These are phyloP conservation scores for Lachancea sp. DNA, from an alignment of 805 yeast species.

Conservation along the genomic window DNA sequence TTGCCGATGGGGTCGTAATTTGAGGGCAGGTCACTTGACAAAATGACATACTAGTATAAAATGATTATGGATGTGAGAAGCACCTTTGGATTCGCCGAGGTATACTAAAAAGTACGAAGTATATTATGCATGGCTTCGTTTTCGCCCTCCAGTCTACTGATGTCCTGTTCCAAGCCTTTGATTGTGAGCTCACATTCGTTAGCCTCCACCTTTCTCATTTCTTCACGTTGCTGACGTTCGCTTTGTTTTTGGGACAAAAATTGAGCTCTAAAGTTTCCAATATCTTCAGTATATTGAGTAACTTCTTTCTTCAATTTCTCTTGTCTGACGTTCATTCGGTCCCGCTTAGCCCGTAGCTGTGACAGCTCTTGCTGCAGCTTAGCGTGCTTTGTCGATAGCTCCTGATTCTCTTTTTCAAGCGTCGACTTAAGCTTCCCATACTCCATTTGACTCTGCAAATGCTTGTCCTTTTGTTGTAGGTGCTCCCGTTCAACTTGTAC, in stretches of 20 bases:
- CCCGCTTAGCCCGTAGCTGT: slow-evolving; percentile 21
- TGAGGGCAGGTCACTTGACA: no score
- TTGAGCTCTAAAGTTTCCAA: slow-evolving; percentile 20
- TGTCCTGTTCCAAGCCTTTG: slow-evolving; percentile 33
- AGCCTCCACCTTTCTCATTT: slow-evolving; percentile 21
- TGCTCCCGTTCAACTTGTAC: slow-evolving; percentile 32
- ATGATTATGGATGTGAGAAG: no score
- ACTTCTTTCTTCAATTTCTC: slow-evolving; percentile 26
- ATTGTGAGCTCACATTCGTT: slow-evolving; percentile 28
- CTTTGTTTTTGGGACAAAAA: slow-evolving; percentile 18
- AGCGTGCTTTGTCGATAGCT: slow-evolving; percentile 9
- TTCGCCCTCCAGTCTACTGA: slow-evolving; percentile 27
- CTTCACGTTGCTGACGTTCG: slow-evolving; percentile 22
- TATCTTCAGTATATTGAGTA: slow-evolving; percentile 20
- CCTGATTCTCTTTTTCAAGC: slow-evolving; percentile 14
- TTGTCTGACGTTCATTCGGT: slow-evolving; percentile 17
- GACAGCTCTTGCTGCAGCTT: slow-evolving; percentile 21
- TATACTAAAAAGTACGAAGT: slow-evolving; percentile 2
- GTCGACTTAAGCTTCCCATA: slow-evolving; percentile 23
- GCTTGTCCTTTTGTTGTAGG: slow-evolving; percentile 32
- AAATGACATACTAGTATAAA: no score
- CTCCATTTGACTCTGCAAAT: slow-evolving; percentile 32
- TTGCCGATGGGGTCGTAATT: no score
- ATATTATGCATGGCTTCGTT: slow-evolving; percentile 22
- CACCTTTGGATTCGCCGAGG: no score